Percentiles rank a stretch among this genome's conserved stretches.
These are phyloP conservation scores for Fraxinus cuspidata DNA, from an alignment of 257 asterid species.

Conservation along the genomic window DNA sequence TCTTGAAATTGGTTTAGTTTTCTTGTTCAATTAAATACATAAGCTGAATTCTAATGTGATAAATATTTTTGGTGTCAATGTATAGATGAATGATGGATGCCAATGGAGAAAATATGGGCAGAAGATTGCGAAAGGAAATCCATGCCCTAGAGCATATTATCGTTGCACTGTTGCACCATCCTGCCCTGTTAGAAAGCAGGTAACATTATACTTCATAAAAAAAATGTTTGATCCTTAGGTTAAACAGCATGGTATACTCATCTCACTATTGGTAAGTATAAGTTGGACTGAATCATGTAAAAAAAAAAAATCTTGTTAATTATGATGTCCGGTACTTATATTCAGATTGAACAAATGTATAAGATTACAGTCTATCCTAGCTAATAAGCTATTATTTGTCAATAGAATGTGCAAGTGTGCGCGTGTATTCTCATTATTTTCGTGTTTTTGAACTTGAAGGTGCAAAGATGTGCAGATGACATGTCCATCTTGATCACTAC, in stretches of 20 bases:
- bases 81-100: conserved; percentile 92
- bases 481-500: conserved; percentile 82
- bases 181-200: conserved; percentile 92
- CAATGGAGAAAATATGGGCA: conserved; percentile 99
- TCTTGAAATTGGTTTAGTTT: no score
- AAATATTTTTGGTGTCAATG: neutral
- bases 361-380: no score
- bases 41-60: no score
- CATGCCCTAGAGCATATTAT: conserved; percentile 96
- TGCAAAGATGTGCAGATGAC: conserved; percentile 86
- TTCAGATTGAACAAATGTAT: no score
- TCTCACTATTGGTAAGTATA: neutral
- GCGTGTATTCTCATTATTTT: neutral
- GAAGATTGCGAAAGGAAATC: conserved; percentile 89
- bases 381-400: neutral
- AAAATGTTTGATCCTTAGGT: neutral
- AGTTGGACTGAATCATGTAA: no score
- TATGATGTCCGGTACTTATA: no score
- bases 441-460: conserved; percentile 35
- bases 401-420: neutral
- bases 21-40: no score
- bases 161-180: conserved; percentile 92
- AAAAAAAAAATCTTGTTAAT: no score
- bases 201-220: conserved; percentile 8
- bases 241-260: neutral